Evolutionary conservation across 2,329 filamentous ascomycete species (phyloP), one percentile per base, ranked within the genome.

Genomic region (Chalaropsis ovoidea): DNA sequence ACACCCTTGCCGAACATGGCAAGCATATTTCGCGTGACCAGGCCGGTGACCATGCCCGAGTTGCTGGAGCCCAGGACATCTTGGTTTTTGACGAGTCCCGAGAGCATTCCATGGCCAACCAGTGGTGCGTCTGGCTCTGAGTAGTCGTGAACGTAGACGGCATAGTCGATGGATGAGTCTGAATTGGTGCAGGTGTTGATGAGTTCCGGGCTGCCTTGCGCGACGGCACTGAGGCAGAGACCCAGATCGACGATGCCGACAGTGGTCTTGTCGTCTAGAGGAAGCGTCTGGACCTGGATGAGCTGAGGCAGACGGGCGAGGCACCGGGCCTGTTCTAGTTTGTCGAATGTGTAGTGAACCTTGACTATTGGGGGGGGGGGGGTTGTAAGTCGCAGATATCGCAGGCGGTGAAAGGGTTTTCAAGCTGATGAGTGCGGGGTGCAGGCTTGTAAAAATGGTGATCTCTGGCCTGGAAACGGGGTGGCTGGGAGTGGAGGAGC

Each of bases 81-180:
- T 39, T 62, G 66, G 10, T 24, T 56, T n/a, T 64, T 56, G 58
- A 97, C 80, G 24, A 87, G 85, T 82, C 88, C 88, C 45, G 94
- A 97, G 22, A 99, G 80, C 86, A 97, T 90, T 64, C 95, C 94
- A 75, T 99, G 93, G 24, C 94, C 94, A 27, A 96, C 93, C 65
- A 97, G 81, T 64, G 95, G 94, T 19, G 87, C 90, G 72, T 96
- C 92, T 69, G 89, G 89, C 76, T 99, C 94, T 13, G 94, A 96
- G 75, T 93, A 97, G 75, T 99, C 94, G 77, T 90, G 90, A 39
- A 93, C 91, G 76, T 99, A 99, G 66, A 99, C 86, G n/a, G 91
- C 94, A 76, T 94, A 99, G 77, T 99, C 92, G 75, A 83, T 77
- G 77, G 76, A 87, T 73, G 79, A 87, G 79, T 72, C 83, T 60